These are phyloP conservation scores for Saturnispora ahearnii DNA, from an alignment of 805 yeast species.

Conservation along the genomic window DNA sequence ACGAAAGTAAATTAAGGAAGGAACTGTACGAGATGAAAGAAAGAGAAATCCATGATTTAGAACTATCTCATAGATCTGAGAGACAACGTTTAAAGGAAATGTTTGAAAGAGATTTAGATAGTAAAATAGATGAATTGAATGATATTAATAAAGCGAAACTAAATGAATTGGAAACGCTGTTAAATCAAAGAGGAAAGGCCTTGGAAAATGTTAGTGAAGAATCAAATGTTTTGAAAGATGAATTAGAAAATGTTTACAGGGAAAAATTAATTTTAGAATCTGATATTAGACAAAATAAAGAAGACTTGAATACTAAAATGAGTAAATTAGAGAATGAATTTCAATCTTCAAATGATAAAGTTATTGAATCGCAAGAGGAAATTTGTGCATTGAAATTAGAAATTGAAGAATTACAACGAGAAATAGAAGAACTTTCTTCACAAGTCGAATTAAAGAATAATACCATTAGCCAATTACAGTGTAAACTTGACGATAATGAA, in stretches of 20 bases:
- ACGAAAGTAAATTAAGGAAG: conserved; percentile 25
- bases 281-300: neutral
- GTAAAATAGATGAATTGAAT: conserved; percentile 16
- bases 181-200: conserved; percentile 11
- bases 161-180: neutral
- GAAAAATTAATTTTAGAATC: conserved; percentile 3
- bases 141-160: neutral
- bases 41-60: conserved; percentile 31
- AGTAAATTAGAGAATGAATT: neutral
- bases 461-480: neutral
- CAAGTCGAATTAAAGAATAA: neutral
- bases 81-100: conserved; percentile 28
- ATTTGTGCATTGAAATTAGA: conserved; percentile 7
- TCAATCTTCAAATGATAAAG: conserved; percentile 1
- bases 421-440: conserved; percentile 3
- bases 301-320: neutral
- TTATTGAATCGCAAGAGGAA: conserved; percentile 1
- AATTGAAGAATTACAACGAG: conserved; percentile 5
- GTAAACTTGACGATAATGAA: neutral
- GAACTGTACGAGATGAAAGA: conserved; percentile 21
- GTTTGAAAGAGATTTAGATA: conserved; percentile 27
- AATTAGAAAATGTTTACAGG: neutral
- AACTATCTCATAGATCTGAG: conserved; percentile 26
- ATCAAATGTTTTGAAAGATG: conserved; percentile 6
- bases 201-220: conserved; percentile 6